A percentile compares a stretch with the other conserved stretches of the same genome.
Evolutionary conservation across 495 filamentous ascomycete genomes (phyloP).

Genomic region (Evansstolkia leycettana): DNA sequence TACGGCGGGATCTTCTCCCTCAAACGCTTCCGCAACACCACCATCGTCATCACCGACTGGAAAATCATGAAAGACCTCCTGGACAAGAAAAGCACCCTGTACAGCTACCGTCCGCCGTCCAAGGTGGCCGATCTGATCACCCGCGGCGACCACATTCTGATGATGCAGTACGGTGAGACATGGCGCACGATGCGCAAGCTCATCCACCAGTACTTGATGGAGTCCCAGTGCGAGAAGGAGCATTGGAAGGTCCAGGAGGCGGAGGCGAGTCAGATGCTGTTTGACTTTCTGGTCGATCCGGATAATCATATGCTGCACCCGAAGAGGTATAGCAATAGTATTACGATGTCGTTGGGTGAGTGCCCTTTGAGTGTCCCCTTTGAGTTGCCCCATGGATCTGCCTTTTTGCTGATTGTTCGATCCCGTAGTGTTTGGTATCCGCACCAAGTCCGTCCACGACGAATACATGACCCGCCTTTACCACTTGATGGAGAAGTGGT

Average conservation of each 20-base stretch:
- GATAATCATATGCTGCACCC: conserved; percentile 30
- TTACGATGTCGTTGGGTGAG: conserved; percentile 25
- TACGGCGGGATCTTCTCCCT: conserved; percentile 34
- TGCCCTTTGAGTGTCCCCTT: too few relatives aligned
- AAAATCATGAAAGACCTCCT: conserved; percentile 27
- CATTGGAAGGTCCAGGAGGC: conserved; percentile 29
- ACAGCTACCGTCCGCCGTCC: conserved; percentile 31
- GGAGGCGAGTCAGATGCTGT: conserved; percentile 36
- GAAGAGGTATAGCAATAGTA: conserved; percentile 33
- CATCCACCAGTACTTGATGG: conserved; percentile 30
- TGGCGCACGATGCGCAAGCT: conserved; percentile 31
- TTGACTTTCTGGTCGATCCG: conserved; percentile 16
- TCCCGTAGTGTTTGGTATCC: conserved; percentile 28
- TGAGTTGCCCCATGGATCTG: too few relatives aligned
- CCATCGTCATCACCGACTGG: conserved; percentile 26
- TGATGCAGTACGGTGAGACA: conserved; percentile 29
- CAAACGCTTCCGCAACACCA: conserved; percentile 23
- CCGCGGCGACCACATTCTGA: conserved; percentile 30
- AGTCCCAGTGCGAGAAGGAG: conserved; percentile 22
- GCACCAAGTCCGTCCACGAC: conserved; percentile 12
- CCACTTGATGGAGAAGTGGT: conserved; percentile 36
- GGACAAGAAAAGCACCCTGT: conserved; percentile 30
- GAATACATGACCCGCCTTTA: conserved; percentile 27
- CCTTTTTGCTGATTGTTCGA: neutral
- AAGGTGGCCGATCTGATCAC: conserved; percentile 32